These are phyloP conservation scores for Cinnamomum chago DNA, from an alignment of 164 flowering plant species.

Conservation along the genomic window DNA sequence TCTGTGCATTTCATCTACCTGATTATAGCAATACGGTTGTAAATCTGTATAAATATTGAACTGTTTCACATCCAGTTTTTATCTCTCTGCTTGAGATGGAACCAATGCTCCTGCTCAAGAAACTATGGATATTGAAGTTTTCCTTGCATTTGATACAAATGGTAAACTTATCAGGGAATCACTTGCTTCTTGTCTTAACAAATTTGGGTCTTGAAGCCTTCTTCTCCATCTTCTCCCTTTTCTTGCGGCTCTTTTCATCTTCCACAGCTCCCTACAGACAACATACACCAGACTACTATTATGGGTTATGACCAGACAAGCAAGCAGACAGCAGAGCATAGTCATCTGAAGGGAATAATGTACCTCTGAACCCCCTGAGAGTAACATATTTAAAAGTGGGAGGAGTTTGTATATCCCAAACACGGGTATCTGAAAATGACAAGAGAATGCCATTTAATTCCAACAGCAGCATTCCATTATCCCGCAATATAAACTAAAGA, in stretches of 20 bases:
- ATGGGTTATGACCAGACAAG: background rate
- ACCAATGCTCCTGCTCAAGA: background rate
- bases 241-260: conserved; percentile 89
- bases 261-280: conserved; percentile 51
- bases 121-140: background rate
- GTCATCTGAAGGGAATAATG: background rate
- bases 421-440: conserved; percentile 60
- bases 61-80: too few relatives aligned
- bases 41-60: too few relatives aligned
- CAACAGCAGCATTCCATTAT: background rate
- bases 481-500: background rate
- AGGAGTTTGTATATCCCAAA: conserved; percentile 64
- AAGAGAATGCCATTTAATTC: background rate
- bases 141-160: background rate
- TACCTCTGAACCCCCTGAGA: conserved; percentile 83
- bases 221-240: conserved; percentile 93
- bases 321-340: background rate
- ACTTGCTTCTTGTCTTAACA: conserved; percentile 51
- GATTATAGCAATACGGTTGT: too few relatives aligned
- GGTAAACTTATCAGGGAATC: background rate
- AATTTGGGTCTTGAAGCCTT: conserved; percentile 73
- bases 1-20: too few relatives aligned
- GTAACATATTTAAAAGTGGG: conserved; percentile 52
- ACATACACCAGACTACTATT: background rate
- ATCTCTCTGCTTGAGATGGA: background rate